Base-by-base conservation (phyloP, 495 filamentous ascomycete species). In the Amphirosellinia nigrospora region DNA sequence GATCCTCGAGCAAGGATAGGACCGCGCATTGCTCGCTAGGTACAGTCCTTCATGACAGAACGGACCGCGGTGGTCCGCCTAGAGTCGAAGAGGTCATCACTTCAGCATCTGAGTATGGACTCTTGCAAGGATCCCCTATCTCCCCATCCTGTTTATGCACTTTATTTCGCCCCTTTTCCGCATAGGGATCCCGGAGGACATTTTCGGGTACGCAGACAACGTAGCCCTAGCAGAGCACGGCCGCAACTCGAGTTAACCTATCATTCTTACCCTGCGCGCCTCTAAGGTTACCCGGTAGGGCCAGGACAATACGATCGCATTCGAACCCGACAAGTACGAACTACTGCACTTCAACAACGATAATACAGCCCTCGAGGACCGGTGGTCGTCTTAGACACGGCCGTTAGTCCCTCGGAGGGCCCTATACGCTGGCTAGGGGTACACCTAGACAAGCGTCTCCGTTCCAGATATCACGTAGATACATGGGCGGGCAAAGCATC, bases 91-190 rank as follows among this genome's bases (percentile, higher is more conserved):
- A 55, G n/a, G n/a, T 23, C n/a, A 10, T n/a, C 8, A 7, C 52
- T 30, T 10, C 21, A 55, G 5, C 34, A 21, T 34, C 41, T 2
- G 34, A 34, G 6, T 41, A 34, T 26, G 34, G 58, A 3, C 26
- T 61, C 19, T 34, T 34, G 4, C 58, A 41, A 15, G 58, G 58
- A 4, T 61, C 58, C 1, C 58, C 58, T 4, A 61, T 61, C 16
- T 61, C 58, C 34, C 58, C 34, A 61, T 61, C 7, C 58, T 61
- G 1, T 61, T 61, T 32, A 61, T 61, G 58, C 28, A 36, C 32
- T 50, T 50, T 21, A 11, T 50, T 4, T 11, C 46, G 19, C 46
- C 46, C 9, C 19, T 50, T 4, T 16, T 50, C 46, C 7, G n/a
- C 10, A 11, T 21, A 16, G 46, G 46, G 4, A 50, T 50, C 9